Evolutionary conservation across 345 rosid genomes (phyloP).

Genomic region (Corchorus olitorius): DNA sequence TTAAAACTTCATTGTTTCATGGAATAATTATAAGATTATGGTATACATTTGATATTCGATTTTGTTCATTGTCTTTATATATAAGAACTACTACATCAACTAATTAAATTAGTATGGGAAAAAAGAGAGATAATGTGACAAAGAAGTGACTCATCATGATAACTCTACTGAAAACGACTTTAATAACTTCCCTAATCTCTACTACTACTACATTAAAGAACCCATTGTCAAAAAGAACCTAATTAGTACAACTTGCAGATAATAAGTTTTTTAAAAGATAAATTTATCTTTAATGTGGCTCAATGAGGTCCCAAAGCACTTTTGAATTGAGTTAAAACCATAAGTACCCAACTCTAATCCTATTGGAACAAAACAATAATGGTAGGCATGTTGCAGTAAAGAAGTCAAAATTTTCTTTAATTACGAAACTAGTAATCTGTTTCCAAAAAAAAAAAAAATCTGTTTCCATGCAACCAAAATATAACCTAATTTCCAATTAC

Average conservation of each 20-base stretch:
- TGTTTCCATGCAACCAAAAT: not conserved
- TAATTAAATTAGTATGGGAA: too few species aligned
- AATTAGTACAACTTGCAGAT: constrained; percentile 3
- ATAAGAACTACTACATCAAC: not conserved
- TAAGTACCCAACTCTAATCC: constrained; percentile 6
- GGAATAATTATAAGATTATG: not conserved
- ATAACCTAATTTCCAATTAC: not conserved
- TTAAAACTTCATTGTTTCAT: not conserved
- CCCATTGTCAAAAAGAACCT: not conserved
- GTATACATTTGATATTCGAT: not conserved
- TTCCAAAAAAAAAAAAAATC: too few species aligned
- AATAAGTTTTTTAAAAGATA: not conserved
- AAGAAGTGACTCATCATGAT: constrained; percentile 8
- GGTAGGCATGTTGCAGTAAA: not conserved
- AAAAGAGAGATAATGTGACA: not conserved
- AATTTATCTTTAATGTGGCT: not conserved
- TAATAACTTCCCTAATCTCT: constrained; percentile 12
- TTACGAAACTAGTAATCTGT: not conserved
- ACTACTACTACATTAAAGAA: not conserved
- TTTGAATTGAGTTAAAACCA: not conserved
- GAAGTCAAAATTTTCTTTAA: not conserved
- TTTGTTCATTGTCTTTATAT: not conserved
- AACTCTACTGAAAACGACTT: constrained; percentile 1
- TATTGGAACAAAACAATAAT: not conserved
- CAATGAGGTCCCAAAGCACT: not conserved